Evolutionary conservation across 805 yeast species (phyloP), one percentile per base, ranked within the genome.

Genomic region (Yamadazyma nakazawae): DNA sequence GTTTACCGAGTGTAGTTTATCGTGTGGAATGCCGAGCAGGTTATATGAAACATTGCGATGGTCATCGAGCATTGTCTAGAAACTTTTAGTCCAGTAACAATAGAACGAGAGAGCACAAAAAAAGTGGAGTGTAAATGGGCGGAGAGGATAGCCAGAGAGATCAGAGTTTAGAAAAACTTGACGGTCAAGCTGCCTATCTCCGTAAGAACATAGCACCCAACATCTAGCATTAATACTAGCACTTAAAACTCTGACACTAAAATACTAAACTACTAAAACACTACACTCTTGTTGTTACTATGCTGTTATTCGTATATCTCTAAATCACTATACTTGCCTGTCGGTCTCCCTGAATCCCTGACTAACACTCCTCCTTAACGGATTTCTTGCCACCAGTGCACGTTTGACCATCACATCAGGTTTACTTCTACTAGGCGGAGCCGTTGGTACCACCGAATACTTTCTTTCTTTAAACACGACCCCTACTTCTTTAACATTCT

Each of bases 391-490:
- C 24, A 24, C 24, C 12, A 19, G 17, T 3, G 40, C 10, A n/a
- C 43, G 42, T 14, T 42, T 17, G 14, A 42, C 40, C 46, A 39
- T 45, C 14, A 43, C 41, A 18, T 45, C 46, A 8, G 35, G 25
- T 24, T 24, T 37, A 16, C 37, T 37, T 25, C 40, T 13, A 16
- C 38, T 32, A 13, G 77, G 76, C 1, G 90, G 90, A 0, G 88
- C 88, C 0, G 90, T 85, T 18, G 92, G 92, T 11, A 85, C 82
- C 17, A 85, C 86, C 2, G 86, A 80, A 57, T 81, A 85, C 54
- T 83, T 80, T 45, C 91, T 67, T 55, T 85, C 89, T 53, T 79
- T 76, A 58, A 76, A 82, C 0, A 81, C 76, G n/a, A 85, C 81
- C 0, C 86, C 88, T 34, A 84, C 82, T 59, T 85, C 88, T 55